Evolutionary conservation across 352 stramenopile genomes (phyloP), one percentile per base, ranked within the genome.

Genomic region (Thraustochytrium sp.): DNA sequence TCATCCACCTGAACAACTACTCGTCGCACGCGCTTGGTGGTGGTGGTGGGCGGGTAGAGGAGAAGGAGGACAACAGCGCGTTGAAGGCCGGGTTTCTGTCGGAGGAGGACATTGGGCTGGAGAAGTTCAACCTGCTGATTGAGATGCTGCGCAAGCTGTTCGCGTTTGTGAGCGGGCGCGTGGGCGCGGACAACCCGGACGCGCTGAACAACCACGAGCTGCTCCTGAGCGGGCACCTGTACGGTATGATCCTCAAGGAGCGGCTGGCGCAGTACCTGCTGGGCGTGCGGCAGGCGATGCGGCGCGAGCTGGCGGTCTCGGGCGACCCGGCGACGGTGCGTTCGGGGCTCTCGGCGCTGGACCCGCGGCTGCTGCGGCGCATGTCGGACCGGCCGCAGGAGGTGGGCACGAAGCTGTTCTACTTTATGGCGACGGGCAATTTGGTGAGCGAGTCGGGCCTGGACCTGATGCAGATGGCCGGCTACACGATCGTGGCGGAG

Each of bases 81-180:
- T 26, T 26, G 36, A n/a, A n/a, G 9, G 74, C 82, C 1, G 74
- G 53, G 42, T 16, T 23, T n/a, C 53, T 76, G 5, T 36, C 34
- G 18, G 77, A 85, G 2, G 94, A 94, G 31, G 92, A 94, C 75
- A 85, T 76, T 21, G 91, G 93, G 84, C 95, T 96, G 85, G 84
- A 94, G n/a, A 93, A 98, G 87, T 97, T 97, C 44, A 92, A 99
- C 62, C 86, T 99, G 59, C 89, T 98, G 36, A 93, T 92, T 53
- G 83, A 96, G 62, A 98, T 99, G 94, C 87, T 99, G n/a, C 91
- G 95, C 73, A 99, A 99, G 89, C 90, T 99, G 42, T 99, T 99
- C 86, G 90, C 94, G 36, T 98, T 98, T 76, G 94, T 93, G 11
- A 96, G 96, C 86, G 94, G 93, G 5, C 89, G 96, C 49, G 92